Base-by-base conservation (phyloP, 208 protist species). In the Wallacemonas sp. region DNA sequence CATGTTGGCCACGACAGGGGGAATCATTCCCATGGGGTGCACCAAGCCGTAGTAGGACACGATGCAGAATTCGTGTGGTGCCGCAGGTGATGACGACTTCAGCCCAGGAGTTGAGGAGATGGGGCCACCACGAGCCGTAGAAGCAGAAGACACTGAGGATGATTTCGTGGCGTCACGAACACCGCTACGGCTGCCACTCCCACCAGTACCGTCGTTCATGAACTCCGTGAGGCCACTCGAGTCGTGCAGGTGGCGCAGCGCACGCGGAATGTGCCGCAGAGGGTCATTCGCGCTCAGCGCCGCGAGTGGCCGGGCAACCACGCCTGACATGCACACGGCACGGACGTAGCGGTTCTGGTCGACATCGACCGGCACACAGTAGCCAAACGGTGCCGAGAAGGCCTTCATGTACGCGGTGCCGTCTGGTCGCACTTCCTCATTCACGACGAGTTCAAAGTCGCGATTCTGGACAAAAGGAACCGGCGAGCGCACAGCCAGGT, bases 381-480 rank as follows among this genome's bases (percentile, higher is more conserved):
- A 81, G 49, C 81, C 85, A 6, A 81, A 54, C 19, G 85, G 82
- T 0, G 85, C 77, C 4, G 88, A 94, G 61, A 90, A 82, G 17
- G 83, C 83, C 70, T 90, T 94, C 61, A 88, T 62, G 58, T 70
- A 78, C 32, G 83, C 80, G 12, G 72, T 87, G 26, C 81, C 85
- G 61, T 92, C 79, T 5, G 14, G 32, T 11, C 63, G 55, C 46
- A 87, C 74, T 61, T 80, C 78, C 78, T 92, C 83, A 30, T 76
- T 63, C 6, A 92, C 78, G 4, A 92, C 78, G 19, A 94, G 65
- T 62, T 94, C 88, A 43, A 94, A 88, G 54, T 94, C 88, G 43
- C 88, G 76, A 46, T 80, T 74, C 65, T 85, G 82, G 24, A 92
- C 75, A 27, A 90, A 68, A 5, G 74, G 79, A 1, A 94, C 74